These are phyloP conservation scores for Chrysanthemum makinoi DNA, from an alignment of 129 eudicot species.

Conservation along the genomic window DNA sequence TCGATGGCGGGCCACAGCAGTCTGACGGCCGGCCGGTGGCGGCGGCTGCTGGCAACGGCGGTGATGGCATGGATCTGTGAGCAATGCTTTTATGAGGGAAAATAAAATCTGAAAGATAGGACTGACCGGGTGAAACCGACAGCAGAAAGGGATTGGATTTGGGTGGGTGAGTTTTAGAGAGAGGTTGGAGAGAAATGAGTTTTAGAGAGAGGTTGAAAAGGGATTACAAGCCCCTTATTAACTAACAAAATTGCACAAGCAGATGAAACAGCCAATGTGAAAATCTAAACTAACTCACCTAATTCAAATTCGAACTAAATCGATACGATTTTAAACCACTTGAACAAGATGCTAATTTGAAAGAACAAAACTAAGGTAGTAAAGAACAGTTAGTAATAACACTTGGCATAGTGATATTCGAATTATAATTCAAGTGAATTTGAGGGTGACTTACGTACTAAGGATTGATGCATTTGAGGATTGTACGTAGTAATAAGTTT, in stretches of 20 bases:
- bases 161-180: too few species aligned
- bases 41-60: too few species aligned
- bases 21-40: too few species aligned
- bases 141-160: too few species aligned
- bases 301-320: conserved; percentile 19
- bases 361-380: conserved; percentile 18
- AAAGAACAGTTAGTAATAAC: conserved; percentile 22
- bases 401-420: conserved; percentile 14
- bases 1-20: too few species aligned
- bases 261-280: neutral
- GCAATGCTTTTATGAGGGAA: too few species aligned
- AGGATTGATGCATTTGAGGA: conserved; percentile 15
- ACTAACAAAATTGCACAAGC: neutral
- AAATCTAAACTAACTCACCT: conserved; percentile 6
- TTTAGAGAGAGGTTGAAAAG: too few species aligned
- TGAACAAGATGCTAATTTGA: conserved; percentile 20
- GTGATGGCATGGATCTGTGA: too few species aligned
- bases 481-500: neutral
- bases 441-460: neutral
- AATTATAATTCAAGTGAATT: neutral
- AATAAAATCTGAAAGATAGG: too few species aligned
- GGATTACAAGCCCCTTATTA: too few species aligned
- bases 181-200: too few species aligned
- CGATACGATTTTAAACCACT: conserved; percentile 21
- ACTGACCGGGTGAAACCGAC: too few species aligned